Percentiles rank a stretch among this genome's conserved stretches.
Conservation (phyloP, 2,329 filamentous ascomycete genomes). For the Aspergillus pseudotamarii region DNA sequence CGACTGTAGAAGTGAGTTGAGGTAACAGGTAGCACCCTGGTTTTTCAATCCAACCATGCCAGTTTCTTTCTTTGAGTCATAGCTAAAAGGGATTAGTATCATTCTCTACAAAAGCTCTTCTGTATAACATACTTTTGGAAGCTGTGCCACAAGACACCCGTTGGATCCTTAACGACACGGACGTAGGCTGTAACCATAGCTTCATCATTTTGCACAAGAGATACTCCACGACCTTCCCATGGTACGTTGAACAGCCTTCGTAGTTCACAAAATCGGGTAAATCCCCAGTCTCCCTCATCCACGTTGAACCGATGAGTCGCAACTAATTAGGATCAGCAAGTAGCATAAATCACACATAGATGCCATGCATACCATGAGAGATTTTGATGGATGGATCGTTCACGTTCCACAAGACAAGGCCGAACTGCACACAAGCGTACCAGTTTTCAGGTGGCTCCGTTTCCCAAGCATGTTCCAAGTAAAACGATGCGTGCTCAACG, state of each 20-base stretch:
- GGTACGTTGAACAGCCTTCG: slow-evolving; percentile 78
- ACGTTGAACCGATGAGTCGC: slow-evolving; percentile 96
- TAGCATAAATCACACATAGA: slow-evolving; percentile 5
- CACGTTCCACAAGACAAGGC: slow-evolving; percentile 89
- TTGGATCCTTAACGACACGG: slow-evolving; percentile 53
- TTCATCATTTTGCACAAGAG: slow-evolving; percentile 51
- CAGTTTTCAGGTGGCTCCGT: slow-evolving; percentile 80
- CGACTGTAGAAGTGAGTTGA: slow-evolving; percentile 82
- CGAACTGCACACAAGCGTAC: slow-evolving; percentile 96
- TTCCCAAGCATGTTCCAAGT: slow-evolving; percentile 91
- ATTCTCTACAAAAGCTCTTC: slow-evolving; percentile 23
- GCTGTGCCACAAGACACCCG: slow-evolving; percentile 52
- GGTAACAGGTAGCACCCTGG: slow-evolving; percentile 88
- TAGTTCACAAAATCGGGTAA: slow-evolving; percentile 92
- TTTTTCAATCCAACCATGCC: slow-evolving; percentile 97
- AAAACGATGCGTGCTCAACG: slow-evolving; percentile 90
- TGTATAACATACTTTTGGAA: slow-evolving; percentile 43
- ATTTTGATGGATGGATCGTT: slow-evolving; percentile 84
- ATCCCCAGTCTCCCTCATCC: slow-evolving; percentile 97
- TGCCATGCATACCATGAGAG: slow-evolving; percentile 62
- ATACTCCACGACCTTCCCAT: slow-evolving; percentile 71
- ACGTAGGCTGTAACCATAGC: slow-evolving; percentile 51
- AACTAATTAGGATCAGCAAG: slow-evolving; percentile 38
- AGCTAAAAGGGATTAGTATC: slow-evolving; percentile 58
- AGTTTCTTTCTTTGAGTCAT: slow-evolving; percentile 99